phyloP scores from a whole-genome alignment of 78 protist species.

The Polysphondylium violaceum region DNA sequence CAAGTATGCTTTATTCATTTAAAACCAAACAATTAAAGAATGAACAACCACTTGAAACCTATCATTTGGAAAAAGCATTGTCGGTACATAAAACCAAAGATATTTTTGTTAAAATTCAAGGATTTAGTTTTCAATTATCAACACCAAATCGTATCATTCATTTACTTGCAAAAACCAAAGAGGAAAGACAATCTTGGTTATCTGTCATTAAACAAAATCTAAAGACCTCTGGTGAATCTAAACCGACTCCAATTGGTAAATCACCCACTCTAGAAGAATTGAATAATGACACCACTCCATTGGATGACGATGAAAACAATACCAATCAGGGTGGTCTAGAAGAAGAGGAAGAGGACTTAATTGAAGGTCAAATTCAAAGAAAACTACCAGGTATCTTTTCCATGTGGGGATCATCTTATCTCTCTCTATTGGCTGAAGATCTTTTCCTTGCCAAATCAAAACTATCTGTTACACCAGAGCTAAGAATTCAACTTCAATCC shows the following conservation, averaged over 20 bases:
- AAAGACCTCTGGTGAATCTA: conserved; percentile 45
- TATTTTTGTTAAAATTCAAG: conserved; percentile 49
- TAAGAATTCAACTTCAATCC: conserved; percentile 26
- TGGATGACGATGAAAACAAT: conserved; percentile 19
- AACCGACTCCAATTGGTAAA: conserved; percentile 1
- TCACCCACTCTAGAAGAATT: not conserved
- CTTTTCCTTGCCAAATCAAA: conserved; percentile 39
- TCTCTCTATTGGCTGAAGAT: conserved; percentile 52
- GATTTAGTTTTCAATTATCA: conserved; percentile 71
- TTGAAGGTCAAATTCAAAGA: conserved; percentile 72
- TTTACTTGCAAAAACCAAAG: conserved; percentile 57
- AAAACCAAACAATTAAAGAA: conserved; percentile 23
- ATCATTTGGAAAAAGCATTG: conserved; percentile 69
- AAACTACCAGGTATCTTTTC: conserved; percentile 63
- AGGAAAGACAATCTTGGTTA: conserved; percentile 62
- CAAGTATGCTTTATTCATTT: conserved; percentile 50
- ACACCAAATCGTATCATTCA: conserved; percentile 73
- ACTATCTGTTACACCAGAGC: conserved; percentile 42
- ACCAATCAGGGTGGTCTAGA: conserved; percentile 12
- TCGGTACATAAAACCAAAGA: conserved; percentile 78
- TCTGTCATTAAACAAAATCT: conserved; percentile 40
- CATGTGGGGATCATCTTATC: conserved; percentile 61
- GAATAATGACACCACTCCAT: not conserved
- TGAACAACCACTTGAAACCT: conserved; percentile 50
- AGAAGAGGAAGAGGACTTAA: conserved; percentile 59